Evolutionary conservation across 495 filamentous ascomycete genomes (phyloP), one percentile per base, ranked within the genome.

Genomic region (Penicillium alfredii): DNA sequence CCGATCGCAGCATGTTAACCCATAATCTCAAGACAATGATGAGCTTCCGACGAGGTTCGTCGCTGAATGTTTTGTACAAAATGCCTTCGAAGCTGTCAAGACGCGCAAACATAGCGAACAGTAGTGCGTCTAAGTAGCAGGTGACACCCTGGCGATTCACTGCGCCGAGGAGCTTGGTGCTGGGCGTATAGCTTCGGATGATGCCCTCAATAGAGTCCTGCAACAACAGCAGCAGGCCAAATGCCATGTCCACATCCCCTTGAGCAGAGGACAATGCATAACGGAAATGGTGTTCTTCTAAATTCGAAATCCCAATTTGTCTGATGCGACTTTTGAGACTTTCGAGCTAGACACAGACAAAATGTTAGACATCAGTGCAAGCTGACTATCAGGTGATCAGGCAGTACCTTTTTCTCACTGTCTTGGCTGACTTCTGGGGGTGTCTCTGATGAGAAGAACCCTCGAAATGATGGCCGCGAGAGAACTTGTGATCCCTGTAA

Each of bases 61-160:
- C 74, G 27, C 42, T 53, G 40, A 84, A 83, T 3, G 64, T 71
- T 32, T 84, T 82, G 53, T 80, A 80, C 30, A 96, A 63, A 62
- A 96, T 93, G 16, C 82, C 84, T 53, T 98, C 92, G 55, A 95
- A 98, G 48, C 84, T 86, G 30, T 82, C 80, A 16, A 95, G 64
- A 35, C 85, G 78, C 7, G 86, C 83, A 56, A 98, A 98, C 90
- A 98, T 95, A 39, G 92, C 85, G 51, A 95, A 96, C 2, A 98
- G 76, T n/a, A 96, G 63, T 1, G 89, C 72, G 53, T 96, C 92
- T 1, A 95, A 67, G 48, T 88, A 98, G 60, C 92, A 98, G 21
- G 92, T 95, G 13, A 92, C 87, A 12, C 74, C 77, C 11, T 81
- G 72, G 28, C 90, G 70, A 53, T 98, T 98, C 44, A 86, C 82